Conservation (phyloP, 495 filamentous ascomycete species). For the Chlorociboria aeruginascens region DNA sequence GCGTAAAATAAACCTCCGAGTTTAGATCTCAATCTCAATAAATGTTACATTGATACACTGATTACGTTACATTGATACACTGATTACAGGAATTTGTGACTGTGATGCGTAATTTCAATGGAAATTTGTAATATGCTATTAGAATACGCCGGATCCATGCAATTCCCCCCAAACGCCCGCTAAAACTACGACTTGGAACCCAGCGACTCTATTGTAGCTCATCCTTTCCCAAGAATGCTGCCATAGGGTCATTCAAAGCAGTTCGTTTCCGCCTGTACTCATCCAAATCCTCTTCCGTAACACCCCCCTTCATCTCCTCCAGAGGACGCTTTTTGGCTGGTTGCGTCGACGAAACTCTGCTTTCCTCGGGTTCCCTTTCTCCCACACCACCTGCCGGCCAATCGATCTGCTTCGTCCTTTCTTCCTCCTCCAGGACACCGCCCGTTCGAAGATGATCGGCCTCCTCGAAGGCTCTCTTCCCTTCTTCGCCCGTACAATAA, state of each 20-base stretch:
- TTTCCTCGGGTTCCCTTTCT: conserved; percentile 20
- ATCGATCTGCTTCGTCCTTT: conserved; percentile 22
- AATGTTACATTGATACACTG: background rate
- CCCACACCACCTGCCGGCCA: conserved; percentile 19
- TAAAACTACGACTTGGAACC: background rate
- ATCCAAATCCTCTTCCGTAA: conserved; percentile 75
- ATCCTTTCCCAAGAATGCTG: conserved; percentile 55
- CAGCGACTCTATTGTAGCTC: conserved; percentile 17
- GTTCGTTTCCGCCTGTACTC: conserved; percentile 62
- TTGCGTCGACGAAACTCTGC: background rate
- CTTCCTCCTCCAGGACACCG: conserved; percentile 24
- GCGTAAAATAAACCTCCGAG: conserved; percentile 13
- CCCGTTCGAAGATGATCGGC: conserved; percentile 47
- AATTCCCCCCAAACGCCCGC: background rate
- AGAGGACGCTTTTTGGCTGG: conserved; percentile 52
- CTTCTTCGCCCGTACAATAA: conserved; percentile 89
- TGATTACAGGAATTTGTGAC: background rate
- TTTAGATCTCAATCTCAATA: conserved; percentile 3
- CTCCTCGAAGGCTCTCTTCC: conserved; percentile 60
- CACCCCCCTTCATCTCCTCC: conserved; percentile 61
- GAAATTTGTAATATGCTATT: background rate
- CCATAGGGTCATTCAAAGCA: conserved; percentile 75
- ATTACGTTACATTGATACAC: too few relatives aligned
- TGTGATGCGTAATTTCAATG: background rate
- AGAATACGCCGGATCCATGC: background rate